phyloP scores from a whole-genome alignment of 768 basidiomycete genomes.

The Tubosaeta brunneosetosa region DNA sequence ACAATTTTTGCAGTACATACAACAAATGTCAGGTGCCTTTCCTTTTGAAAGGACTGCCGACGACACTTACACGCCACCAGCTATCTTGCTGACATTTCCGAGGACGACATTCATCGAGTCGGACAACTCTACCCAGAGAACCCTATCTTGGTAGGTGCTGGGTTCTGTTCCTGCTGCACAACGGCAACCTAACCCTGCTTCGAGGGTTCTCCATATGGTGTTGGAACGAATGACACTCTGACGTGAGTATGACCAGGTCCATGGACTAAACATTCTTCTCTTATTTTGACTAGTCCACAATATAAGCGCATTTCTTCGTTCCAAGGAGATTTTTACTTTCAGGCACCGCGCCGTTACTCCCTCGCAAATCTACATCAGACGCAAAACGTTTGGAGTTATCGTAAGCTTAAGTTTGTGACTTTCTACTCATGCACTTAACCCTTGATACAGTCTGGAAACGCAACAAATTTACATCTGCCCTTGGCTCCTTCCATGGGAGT shows the following conservation, averaged over 20 bases:
- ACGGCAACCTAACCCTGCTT: neutral
- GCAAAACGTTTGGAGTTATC: neutral
- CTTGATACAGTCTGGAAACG: neutral
- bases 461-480: neutral
- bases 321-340: conserved; percentile 33
- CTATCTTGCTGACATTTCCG: neutral
- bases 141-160: neutral
- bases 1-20: neutral
- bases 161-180: neutral
- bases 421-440: neutral
- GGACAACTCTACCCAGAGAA: neutral
- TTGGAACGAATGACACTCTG: neutral
- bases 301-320: conserved; percentile 34
- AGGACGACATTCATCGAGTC: neutral
- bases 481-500: neutral
- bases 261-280: neutral
- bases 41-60: neutral
- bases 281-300: conserved; percentile 30
- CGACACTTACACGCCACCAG: neutral
- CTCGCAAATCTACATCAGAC: neutral
- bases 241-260: neutral
- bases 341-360: neutral
- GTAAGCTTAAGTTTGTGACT: neutral
- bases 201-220: neutral
- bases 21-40: neutral